Conservation (phyloP, 2,329 filamentous ascomycete species). For the Verticillium tricorpus region DNA sequence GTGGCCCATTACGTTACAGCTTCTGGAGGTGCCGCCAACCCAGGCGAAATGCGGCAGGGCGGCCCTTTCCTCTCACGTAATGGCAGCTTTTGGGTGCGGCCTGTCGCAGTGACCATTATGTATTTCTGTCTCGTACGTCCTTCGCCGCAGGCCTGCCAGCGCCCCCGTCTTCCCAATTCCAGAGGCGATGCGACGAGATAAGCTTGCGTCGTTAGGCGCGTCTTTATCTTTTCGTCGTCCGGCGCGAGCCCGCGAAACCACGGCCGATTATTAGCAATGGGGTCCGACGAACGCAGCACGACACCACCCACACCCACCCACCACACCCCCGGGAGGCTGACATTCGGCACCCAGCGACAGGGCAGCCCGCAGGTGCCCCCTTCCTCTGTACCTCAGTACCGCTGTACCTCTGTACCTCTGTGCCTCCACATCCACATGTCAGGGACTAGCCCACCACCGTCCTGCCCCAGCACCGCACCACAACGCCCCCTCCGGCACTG, state of each 20-base stretch:
- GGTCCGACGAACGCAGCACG: not conserved
- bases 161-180: not conserved
- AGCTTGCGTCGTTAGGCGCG: slow-evolving; percentile 12
- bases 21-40: slow-evolving; percentile 27
- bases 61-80: slow-evolving; percentile 45
- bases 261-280: not conserved
- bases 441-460: not conserved
- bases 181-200: slow-evolving; percentile 20
- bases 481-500: not conserved
- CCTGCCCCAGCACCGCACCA: not conserved
- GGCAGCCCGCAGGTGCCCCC: not conserved
- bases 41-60: slow-evolving; percentile 18
- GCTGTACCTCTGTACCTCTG: not conserved
- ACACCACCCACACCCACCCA: not conserved
- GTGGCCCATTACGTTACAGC: slow-evolving; percentile 43
- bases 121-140: slow-evolving; percentile 30
- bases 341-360: not conserved
- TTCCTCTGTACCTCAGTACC: not conserved
- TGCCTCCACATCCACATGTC: not conserved
- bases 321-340: not conserved
- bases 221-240: slow-evolving; percentile 11
- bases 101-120: slow-evolving; percentile 31
- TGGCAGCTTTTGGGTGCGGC: slow-evolving; percentile 20
- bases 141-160: not conserved
- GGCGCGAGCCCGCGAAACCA: slow-evolving; percentile 1